phyloP scores from a whole-genome alignment of 176 grass and related monocot species.

The Avena sativa region DNA sequence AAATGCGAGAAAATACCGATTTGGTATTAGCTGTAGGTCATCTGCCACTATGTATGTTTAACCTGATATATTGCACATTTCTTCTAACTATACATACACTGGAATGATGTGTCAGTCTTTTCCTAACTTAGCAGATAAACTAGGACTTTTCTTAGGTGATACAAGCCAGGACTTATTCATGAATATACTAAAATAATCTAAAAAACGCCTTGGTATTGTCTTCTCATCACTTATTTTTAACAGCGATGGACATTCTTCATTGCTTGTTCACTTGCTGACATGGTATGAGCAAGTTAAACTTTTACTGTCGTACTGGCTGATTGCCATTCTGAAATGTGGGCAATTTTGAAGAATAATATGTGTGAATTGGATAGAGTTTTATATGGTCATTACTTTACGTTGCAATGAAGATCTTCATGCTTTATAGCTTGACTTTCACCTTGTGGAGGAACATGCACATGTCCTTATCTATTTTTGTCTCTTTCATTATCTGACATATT shows the following conservation, averaged over 20 bases:
- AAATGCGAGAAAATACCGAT: background rate
- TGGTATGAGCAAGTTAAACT: background rate
- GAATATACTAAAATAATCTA: background rate
- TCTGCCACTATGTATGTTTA: background rate
- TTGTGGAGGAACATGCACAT: background rate
- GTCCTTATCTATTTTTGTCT: background rate
- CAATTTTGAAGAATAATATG: background rate
- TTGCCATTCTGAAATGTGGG: constrained; percentile 14
- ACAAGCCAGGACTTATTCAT: background rate
- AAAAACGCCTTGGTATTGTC: background rate
- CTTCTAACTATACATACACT: background rate
- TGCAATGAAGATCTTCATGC: background rate
- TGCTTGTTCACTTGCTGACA: constrained; percentile 19
- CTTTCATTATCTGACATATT: background rate
- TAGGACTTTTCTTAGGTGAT: background rate
- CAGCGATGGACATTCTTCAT: background rate
- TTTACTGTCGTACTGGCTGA: background rate
- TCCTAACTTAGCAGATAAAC: background rate
- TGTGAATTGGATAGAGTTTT: background rate
- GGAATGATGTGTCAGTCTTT: background rate
- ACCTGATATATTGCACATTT: background rate
- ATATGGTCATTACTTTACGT: background rate
- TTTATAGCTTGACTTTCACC: background rate
- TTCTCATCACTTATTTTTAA: background rate
- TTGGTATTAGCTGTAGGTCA: background rate